These are phyloP conservation scores for Pezicula neosporulosa DNA, from an alignment of 2,329 filamentous ascomycete species.

Conservation along the genomic window DNA sequence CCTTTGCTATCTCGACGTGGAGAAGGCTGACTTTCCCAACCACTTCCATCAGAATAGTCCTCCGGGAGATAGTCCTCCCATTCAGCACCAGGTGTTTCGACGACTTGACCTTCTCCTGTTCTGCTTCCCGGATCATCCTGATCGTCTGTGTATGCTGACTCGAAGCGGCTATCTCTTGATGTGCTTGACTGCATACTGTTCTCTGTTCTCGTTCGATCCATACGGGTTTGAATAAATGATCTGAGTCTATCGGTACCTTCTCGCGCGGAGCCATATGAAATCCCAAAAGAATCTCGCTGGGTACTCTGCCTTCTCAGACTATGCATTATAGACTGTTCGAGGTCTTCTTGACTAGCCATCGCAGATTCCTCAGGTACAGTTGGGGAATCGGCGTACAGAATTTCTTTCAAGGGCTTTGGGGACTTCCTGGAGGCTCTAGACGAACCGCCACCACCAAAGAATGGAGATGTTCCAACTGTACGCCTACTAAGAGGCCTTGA, in stretches of 20 bases:
- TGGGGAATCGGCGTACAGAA: slow-evolving; percentile 20
- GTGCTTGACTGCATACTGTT: slow-evolving; percentile 13
- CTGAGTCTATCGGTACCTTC: slow-evolving; percentile 25
- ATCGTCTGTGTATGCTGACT: slow-evolving; percentile 16
- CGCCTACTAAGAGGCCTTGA: slow-evolving; percentile 20
- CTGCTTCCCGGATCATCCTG: neutral
- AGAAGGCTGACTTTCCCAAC: slow-evolving; percentile 16
- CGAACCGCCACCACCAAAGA: slow-evolving; percentile 21
- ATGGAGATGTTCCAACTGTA: slow-evolving; percentile 21
- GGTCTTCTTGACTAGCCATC: slow-evolving; percentile 8
- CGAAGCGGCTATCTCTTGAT: slow-evolving; percentile 23
- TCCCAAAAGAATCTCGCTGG: slow-evolving; percentile 18
- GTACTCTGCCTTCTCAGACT: slow-evolving; percentile 10
- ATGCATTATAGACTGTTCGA: neutral
- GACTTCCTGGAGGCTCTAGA: slow-evolving; percentile 11
- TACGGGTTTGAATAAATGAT: slow-evolving; percentile 16
- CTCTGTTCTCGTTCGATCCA: slow-evolving; percentile 10
- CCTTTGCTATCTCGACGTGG: slow-evolving; percentile 8
- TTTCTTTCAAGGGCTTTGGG: slow-evolving; percentile 4
- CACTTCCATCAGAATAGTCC: slow-evolving; percentile 14
- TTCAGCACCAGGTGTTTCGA: slow-evolving; percentile 2
- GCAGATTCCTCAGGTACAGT: slow-evolving; percentile 21
- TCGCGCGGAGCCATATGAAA: slow-evolving; percentile 18
- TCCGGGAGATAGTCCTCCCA: slow-evolving; percentile 15
- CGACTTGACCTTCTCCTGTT: slow-evolving; percentile 2